Percentiles rank a stretch among this genome's conserved stretches.
phyloP scores from a whole-genome alignment of 371 early-diverging fungal species.

The Dinochytrium kinnereticum region DNA sequence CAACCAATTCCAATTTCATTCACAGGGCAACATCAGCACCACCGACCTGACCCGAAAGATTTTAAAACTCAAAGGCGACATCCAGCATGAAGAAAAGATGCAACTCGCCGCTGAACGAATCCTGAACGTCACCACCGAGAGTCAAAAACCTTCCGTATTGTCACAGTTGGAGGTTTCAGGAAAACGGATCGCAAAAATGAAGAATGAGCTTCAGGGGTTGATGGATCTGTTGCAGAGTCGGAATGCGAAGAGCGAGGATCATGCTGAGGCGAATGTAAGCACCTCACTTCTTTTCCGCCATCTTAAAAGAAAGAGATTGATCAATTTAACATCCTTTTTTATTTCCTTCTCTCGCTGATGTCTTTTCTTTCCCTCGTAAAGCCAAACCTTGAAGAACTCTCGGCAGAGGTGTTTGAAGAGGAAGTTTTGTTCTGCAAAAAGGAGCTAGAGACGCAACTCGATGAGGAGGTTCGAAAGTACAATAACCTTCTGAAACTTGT shows the following conservation, averaged over 20 bases:
- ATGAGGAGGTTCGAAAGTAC: slow-evolving; percentile 45
- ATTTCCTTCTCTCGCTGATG: background rate
- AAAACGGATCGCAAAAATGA: slow-evolving; percentile 32
- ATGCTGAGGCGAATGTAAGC: background rate
- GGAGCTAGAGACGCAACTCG: slow-evolving; percentile 44
- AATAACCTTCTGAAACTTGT: slow-evolving; percentile 34
- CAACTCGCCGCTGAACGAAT: slow-evolving; percentile 46
- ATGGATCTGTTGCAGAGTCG: background rate
- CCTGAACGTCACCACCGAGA: slow-evolving; percentile 39
- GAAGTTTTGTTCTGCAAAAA: slow-evolving; percentile 37
- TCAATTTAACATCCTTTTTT: background rate
- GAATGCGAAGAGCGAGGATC: background rate
- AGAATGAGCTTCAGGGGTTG: slow-evolving; percentile 38
- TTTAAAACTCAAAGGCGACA: slow-evolving; percentile 43
- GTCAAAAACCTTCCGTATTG: slow-evolving; percentile 33
- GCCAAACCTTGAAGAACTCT: slow-evolving; percentile 17
- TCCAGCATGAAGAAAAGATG: slow-evolving; percentile 52
- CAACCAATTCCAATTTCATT: too few relatives aligned
- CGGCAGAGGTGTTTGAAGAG: slow-evolving; percentile 30
- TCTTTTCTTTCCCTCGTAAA: background rate
- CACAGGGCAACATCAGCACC: background rate
- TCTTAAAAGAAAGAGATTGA: too few relatives aligned
- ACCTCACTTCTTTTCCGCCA: background rate
- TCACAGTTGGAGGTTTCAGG: slow-evolving; percentile 42
- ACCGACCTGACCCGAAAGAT: slow-evolving; percentile 34